Conservation (phyloP, 2,329 filamentous ascomycete species). For the Sporothrix dimorphospora region DNA sequence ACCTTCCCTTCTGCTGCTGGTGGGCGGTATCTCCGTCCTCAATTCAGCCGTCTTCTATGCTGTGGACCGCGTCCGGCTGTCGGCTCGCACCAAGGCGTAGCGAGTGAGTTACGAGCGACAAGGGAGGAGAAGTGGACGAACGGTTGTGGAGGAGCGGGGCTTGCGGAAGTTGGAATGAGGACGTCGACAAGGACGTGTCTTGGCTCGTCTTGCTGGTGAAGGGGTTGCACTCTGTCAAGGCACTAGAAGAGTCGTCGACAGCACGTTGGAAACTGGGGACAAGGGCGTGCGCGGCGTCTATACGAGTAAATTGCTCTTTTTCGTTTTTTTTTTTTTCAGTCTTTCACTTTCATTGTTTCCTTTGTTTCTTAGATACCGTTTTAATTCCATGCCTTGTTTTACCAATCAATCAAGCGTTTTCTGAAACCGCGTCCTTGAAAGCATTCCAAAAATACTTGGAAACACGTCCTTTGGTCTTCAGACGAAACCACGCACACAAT, state of each 20-base stretch:
- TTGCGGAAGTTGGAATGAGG: background rate
- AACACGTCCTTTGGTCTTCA: background rate
- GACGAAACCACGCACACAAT: background rate
- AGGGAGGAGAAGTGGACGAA: background rate
- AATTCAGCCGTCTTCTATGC: slow-evolving; percentile 20
- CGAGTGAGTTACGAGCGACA: background rate
- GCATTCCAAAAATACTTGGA: background rate
- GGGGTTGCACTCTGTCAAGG: background rate
- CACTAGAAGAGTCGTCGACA: slow-evolving; percentile 15
- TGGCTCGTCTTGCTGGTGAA: background rate
- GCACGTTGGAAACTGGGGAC: background rate
- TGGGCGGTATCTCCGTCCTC: slow-evolving; percentile 20
- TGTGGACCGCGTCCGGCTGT: slow-evolving; percentile 16
- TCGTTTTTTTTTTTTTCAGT: background rate
- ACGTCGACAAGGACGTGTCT: background rate
- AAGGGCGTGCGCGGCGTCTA: background rate
- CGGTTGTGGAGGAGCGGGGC: background rate
- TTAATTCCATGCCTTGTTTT: background rate
- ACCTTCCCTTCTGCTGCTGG: slow-evolving; percentile 11
- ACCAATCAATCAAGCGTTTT: background rate
- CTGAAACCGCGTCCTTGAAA: background rate
- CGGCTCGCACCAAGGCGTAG: background rate
- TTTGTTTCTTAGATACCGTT: background rate
- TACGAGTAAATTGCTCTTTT: background rate
- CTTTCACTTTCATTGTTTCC: background rate